Evolutionary conservation across 73 alveolate species (phyloP).

Genomic region (Chromera velia): DNA sequence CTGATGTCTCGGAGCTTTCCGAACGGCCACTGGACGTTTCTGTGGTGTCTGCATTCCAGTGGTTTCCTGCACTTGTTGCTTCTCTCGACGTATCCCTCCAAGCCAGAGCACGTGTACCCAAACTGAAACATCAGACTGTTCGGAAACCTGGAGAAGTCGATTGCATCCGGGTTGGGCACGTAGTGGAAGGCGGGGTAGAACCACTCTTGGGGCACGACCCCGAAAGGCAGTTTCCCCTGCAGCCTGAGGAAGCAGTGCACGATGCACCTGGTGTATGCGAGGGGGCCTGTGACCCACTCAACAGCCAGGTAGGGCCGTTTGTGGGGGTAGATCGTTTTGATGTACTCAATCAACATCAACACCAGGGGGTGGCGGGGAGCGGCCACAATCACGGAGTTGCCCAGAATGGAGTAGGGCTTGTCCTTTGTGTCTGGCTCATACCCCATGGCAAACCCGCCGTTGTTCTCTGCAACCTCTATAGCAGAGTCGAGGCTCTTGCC

Average conservation of each 20-base stretch:
- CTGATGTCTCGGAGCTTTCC: conserved; percentile 18
- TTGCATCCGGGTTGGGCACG: conserved; percentile 43
- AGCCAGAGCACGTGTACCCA: conserved; percentile 42
- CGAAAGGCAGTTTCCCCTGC: not conserved
- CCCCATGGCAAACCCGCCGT: conserved; percentile 25
- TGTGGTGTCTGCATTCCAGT: not conserved
- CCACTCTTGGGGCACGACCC: not conserved
- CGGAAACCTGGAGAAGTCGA: conserved; percentile 26
- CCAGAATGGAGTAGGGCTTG: conserved; percentile 38
- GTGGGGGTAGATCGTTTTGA: not conserved
- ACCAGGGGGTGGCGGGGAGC: conserved; percentile 34
- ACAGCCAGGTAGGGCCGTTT: conserved; percentile 12
- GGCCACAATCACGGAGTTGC: conserved; percentile 14
- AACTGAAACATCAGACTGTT: conserved; percentile 31
- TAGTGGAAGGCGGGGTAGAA: conserved; percentile 15
- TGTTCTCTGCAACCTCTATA: conserved; percentile 25
- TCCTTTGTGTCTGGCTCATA: conserved; percentile 44
- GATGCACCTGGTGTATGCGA: conserved; percentile 27
- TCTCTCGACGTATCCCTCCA: not conserved
- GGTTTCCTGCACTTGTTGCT: conserved; percentile 1
- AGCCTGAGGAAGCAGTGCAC: not conserved
- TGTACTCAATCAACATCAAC: conserved; percentile 22
- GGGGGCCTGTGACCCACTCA: conserved; percentile 31
- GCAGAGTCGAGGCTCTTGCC: conserved; percentile 13
- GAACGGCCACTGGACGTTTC: conserved; percentile 18